Conservation (phyloP, 495 filamentous ascomycete species). For the Aspergillus affinis region DNA sequence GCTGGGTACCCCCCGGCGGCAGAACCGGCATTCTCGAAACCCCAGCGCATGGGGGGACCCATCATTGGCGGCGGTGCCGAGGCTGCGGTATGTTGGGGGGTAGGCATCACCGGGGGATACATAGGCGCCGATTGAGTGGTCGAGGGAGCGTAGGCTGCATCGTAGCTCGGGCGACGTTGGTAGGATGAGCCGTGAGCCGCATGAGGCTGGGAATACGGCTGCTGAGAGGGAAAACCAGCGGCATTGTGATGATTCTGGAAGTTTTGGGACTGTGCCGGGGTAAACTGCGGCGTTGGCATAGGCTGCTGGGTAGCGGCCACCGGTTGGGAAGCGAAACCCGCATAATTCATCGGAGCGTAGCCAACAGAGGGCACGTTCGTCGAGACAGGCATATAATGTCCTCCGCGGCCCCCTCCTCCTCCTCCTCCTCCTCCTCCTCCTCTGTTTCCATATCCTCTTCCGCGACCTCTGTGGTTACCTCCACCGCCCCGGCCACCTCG, state of each 20-base stretch:
- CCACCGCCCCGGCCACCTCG: constrained; percentile 33
- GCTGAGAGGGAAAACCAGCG: constrained; percentile 25
- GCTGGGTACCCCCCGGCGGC: constrained; percentile 20
- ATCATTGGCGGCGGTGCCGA: constrained; percentile 50
- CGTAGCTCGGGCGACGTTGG: constrained; percentile 32
- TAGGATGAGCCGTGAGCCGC: constrained; percentile 28
- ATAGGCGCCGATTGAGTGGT: constrained; percentile 25
- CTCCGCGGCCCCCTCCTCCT: constrained; percentile 45
- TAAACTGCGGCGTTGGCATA: constrained; percentile 30
- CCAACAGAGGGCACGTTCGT: constrained; percentile 25
- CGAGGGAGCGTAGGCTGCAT: constrained; percentile 25
- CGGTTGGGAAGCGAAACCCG: constrained; percentile 31
- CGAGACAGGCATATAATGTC: constrained; percentile 41
- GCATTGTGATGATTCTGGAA: constrained; percentile 28
- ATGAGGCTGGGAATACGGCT: constrained; percentile 28
- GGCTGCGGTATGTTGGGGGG: constrained; percentile 25
- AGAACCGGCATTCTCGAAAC: constrained; percentile 45
- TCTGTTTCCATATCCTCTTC: constrained; percentile 47
- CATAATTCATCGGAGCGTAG: constrained; percentile 34
- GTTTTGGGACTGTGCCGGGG: constrained; percentile 24
- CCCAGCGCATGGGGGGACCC: constrained; percentile 59
- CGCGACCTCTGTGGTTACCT: constrained; percentile 41
- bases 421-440: constrained; percentile 27
- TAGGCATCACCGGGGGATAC: constrained; percentile 26
- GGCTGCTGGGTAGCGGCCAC: constrained; percentile 23